Conservation (phyloP, 179 eudicot species). For the Beta macrorhiza region DNA sequence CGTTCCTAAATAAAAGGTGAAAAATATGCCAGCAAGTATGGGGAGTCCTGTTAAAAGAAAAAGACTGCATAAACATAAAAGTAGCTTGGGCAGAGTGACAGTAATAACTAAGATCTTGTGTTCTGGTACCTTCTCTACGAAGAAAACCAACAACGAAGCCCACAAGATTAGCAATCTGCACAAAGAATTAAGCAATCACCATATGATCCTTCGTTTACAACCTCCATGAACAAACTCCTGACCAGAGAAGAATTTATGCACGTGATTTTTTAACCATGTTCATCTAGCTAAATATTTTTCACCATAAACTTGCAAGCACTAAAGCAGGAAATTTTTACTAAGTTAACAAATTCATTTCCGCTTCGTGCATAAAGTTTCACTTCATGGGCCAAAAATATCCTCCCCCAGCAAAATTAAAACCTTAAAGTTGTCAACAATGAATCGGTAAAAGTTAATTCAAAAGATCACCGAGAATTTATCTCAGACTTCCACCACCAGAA, state of each 20-base stretch:
- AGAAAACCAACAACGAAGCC: conserved; percentile 86
- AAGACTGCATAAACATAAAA: conserved; percentile 8
- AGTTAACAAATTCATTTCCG: neutral
- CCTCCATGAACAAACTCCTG: neutral
- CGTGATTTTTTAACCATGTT: neutral
- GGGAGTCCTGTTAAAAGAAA: conserved; percentile 59
- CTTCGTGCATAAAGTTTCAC: neutral
- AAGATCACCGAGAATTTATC: neutral
- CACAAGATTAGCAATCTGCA: conserved; percentile 91
- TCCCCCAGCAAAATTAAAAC: neutral
- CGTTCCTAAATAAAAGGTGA: conserved; percentile 84
- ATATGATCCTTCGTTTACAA: conserved; percentile 1
- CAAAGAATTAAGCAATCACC: conserved; percentile 19
- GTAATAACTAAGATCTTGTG: neutral
- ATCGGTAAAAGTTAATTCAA: neutral
- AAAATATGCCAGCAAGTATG: conserved; percentile 61
- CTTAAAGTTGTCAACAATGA: neutral
- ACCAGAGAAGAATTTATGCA: neutral
- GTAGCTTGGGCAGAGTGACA: neutral
- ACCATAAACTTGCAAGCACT: neutral
- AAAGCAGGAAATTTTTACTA: neutral
- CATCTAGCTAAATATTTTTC: neutral
- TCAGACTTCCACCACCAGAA: conserved; percentile 5
- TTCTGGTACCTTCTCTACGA: conserved; percentile 57
- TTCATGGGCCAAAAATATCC: neutral